Base-by-base conservation (phyloP, 2,329 filamentous ascomycete genomes). In the Diplodia sapinea region DNA sequence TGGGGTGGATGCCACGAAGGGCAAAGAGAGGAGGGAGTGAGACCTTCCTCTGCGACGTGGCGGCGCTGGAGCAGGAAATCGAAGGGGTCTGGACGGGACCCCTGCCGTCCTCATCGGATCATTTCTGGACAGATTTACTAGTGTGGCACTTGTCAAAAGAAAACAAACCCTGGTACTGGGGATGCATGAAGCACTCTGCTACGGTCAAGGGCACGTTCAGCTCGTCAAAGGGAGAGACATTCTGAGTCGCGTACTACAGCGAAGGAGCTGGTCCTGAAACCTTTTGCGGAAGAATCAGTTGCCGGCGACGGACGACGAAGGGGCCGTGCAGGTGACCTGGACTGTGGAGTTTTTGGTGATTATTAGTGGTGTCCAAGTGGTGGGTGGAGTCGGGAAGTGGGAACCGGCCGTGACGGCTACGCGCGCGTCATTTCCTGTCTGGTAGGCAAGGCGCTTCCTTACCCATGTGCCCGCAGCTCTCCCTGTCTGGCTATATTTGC, bases 331-430 rank as follows among this genome's bases (percentile, higher is more conserved):
- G 59, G 26, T 63, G 43, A 63, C 59, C 47, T 51, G 57, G 40
- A 20, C 31, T 51, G 29, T 51, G 31, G 59, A 49, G 36, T 51
- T 51, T 33, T 51, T 29, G 40, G 15, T 51, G 59, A 51, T 63
- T 63, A 51, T 63, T 63, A 51, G 59, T 63, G 50, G 47, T 63
- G 43, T 47, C 43, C n/a, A 20, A 20, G 43, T 47, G n/a, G 43
- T 20, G 47, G 23, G 59, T 63, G 59, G 59, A 63, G 59, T 62
- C 59, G 59, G 59, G 23, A 62, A 63, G 59, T 63, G 59, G 59
- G 59, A 51, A 63, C 47, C 29, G 43, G 3, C 29, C 31, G 31
- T 38, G 59, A 63, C 47, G 20, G 50, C 36, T 15, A 63, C 59
- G 59, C 47, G 47, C 59, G 59, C 59, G 31, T 63, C 29, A 36